Conservation (phyloP, 768 basidiomycete genomes). For the Lactarius vividus region DNA sequence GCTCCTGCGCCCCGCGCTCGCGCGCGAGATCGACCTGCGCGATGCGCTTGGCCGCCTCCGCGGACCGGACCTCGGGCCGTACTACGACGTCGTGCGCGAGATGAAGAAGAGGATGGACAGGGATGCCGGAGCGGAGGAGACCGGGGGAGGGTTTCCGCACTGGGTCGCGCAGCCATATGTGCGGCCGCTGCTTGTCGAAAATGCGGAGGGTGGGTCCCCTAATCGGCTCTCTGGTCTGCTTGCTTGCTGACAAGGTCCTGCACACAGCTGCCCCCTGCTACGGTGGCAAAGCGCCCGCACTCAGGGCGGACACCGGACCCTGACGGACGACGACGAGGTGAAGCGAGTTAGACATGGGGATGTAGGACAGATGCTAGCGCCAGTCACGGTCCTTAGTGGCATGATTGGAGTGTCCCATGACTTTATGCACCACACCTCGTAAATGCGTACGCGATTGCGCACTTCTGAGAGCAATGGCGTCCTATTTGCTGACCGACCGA, state of each 20-base stretch:
- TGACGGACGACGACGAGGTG: slow-evolving; percentile 1
- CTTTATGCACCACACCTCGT: neutral
- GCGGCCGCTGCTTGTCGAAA: slow-evolving; percentile 36
- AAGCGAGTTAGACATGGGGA: slow-evolving; percentile 11
- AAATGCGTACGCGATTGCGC: neutral
- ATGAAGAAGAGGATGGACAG: slow-evolving; percentile 58
- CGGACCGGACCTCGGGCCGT: slow-evolving; percentile 31
- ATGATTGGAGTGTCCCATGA: neutral
- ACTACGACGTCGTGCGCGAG: slow-evolving; percentile 54
- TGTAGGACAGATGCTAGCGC: neutral
- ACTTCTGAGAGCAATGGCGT: slow-evolving; percentile 19
- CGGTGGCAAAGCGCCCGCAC: neutral
- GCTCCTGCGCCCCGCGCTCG: slow-evolving; percentile 76
- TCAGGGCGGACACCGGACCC: slow-evolving; percentile 1
- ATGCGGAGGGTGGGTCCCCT: slow-evolving; percentile 1
- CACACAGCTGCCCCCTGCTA: neutral
- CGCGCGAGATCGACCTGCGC: slow-evolving; percentile 64
- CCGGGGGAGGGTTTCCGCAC: slow-evolving; percentile 53
- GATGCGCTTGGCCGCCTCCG: slow-evolving; percentile 59
- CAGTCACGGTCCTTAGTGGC: neutral
- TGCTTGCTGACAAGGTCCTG: neutral
- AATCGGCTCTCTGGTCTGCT: neutral
- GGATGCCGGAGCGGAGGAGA: slow-evolving; percentile 43
- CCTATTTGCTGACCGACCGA: slow-evolving; percentile 45
- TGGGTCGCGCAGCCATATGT: slow-evolving; percentile 76